Percentiles rank a stretch among this genome's conserved stretches.
phyloP scores from a whole-genome alignment of 116 monocot genomes.

The Zostera marina region DNA sequence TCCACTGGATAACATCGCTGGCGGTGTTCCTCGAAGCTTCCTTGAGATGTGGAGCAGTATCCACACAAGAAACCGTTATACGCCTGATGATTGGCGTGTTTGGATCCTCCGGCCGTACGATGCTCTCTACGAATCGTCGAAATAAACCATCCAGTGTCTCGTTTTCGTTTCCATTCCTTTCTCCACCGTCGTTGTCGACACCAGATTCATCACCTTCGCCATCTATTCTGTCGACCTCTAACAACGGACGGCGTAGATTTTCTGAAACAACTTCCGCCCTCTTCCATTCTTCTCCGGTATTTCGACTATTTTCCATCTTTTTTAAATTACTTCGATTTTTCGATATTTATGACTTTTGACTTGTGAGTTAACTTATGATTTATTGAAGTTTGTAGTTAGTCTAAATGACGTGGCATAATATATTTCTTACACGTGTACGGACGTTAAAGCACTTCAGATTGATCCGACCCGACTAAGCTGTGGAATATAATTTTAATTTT shows the following conservation, averaged over 20 bases:
- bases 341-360: too few relatives aligned
- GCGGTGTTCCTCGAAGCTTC: constrained; percentile 58
- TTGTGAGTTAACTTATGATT: too few relatives aligned
- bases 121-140: constrained; percentile 27
- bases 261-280: neutral
- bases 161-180: neutral
- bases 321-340: too few relatives aligned
- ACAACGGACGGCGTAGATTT: constrained; percentile 1
- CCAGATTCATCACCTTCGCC: neutral
- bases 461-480: too few relatives aligned
- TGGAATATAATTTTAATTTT: too few relatives aligned
- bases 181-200: neutral
- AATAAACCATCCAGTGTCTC: constrained; percentile 35
- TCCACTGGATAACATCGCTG: constrained; percentile 43
- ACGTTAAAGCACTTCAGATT: too few relatives aligned
- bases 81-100: constrained; percentile 8
- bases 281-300: neutral
- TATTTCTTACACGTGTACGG: too few relatives aligned
- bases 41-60: constrained; percentile 35
- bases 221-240: constrained; percentile 15
- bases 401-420: too few relatives aligned
- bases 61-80: constrained; percentile 17
- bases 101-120: constrained; percentile 8
- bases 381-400: too few relatives aligned
- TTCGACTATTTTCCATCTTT: too few relatives aligned